Percentiles rank a stretch among this genome's conserved stretches.
phyloP scores from a whole-genome alignment of 2,329 filamentous ascomycete genomes.

The Microdochium nivale region DNA sequence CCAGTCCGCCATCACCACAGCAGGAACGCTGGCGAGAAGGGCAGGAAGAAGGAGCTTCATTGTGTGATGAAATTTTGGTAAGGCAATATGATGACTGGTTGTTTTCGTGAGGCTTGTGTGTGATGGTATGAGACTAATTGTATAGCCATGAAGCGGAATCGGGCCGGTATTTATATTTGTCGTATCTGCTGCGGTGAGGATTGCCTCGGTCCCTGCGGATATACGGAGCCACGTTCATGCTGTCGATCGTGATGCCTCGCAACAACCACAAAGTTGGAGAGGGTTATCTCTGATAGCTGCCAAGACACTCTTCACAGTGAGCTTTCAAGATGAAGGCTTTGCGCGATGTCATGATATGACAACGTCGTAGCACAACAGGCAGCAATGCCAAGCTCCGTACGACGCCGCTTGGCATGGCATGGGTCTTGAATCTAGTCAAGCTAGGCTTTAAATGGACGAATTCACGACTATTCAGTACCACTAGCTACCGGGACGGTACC shows the following conservation, averaged over 20 bases:
- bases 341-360: too few species aligned
- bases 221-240: background rate
- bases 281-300: too few species aligned
- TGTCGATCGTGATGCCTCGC: background rate
- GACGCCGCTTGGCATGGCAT: too few species aligned
- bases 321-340: too few species aligned
- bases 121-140: background rate
- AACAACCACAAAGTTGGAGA: too few species aligned
- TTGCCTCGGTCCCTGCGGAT: background rate
- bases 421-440: too few species aligned
- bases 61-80: background rate
- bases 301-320: too few species aligned
- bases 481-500: too few species aligned
- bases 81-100: background rate
- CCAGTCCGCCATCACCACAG: background rate
- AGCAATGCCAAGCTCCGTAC: too few species aligned
- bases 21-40: background rate
- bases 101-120: background rate
- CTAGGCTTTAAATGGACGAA: too few species aligned
- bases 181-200: background rate
- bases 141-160: background rate
- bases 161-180: background rate
- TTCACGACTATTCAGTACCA: too few species aligned
- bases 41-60: background rate
- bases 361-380: too few species aligned